Evolutionary conservation across 2,329 filamentous ascomycete genomes (phyloP), one percentile per base, ranked within the genome.

Genomic region (Zalaria sp.): DNA sequence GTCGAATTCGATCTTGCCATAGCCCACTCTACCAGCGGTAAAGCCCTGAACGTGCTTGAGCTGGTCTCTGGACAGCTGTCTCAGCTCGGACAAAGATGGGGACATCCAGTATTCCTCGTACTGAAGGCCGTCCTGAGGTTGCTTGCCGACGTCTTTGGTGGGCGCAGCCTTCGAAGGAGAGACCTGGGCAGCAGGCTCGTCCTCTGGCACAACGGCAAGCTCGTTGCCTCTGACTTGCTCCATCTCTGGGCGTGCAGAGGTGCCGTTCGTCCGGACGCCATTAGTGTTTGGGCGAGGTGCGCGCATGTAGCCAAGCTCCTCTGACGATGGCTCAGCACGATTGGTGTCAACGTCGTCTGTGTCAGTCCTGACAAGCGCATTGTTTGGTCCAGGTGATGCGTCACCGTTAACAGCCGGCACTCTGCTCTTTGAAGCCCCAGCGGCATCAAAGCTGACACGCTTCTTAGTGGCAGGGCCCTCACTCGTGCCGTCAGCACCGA

Each of bases 361-460:
- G 35, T 73, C 68, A n/a, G 65, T 62, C 25, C 64, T 65, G 25
- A 77, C 66, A 36, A 79, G 53, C 42, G 75, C 72, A 41, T 61
- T 58, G n/a, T 61, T 60, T n/a, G 55, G 46, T 11, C 56, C 60
- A 43, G 70, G 67, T 4, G 59, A 56, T 8, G 43, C 46, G 28
- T 43, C 39, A 49, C 50, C 45, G 42, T 48, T 52, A 27, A 59
- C 59, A 8, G 42, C 40, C 31, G 37, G 48, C 5, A 51, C 41
- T 34, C 46, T 44, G 8, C 49, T 48, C 32, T 67, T 69, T 44
- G 63, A 62, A 28, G 62, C 57, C 6, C 63, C 57, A 28, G 72
- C 73, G 3, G 79, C 78, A 56, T 94, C 87, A 53, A 96, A 98
- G 65, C 87, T 95, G 40, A 98, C 91, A 41, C 83, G 79, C 68